Conservation (phyloP, 2,329 filamentous ascomycete species). For the Talaromyces atroroseus region DNA sequence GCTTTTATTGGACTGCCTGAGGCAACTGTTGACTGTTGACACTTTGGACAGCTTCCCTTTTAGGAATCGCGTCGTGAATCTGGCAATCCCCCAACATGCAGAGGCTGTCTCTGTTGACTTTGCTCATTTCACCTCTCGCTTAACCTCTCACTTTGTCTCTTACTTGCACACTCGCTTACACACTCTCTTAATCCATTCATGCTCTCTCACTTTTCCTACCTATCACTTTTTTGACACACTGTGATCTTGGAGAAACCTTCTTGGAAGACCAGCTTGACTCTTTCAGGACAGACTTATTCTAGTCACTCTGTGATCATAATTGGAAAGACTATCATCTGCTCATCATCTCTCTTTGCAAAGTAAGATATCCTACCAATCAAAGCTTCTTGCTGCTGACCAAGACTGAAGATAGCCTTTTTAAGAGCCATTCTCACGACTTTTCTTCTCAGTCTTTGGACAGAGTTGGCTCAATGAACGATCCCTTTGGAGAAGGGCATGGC, state of each 20-base stretch:
- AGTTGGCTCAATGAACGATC: background rate
- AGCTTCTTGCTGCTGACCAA: background rate
- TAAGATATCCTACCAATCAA: background rate
- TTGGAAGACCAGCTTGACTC: background rate
- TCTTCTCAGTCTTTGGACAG: background rate
- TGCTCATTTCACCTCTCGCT: background rate
- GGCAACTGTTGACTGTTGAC: background rate
- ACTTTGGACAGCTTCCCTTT: background rate
- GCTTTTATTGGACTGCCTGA: background rate
- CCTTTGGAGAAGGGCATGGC: background rate
- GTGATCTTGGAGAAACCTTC: background rate
- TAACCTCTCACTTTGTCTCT: background rate
- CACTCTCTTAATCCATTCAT: background rate
- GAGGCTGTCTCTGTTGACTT: background rate
- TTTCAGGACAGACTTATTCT: background rate
- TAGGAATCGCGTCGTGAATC: slow-evolving; percentile 1
- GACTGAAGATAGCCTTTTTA: background rate
- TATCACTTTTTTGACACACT: background rate
- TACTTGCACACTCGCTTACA: too few species aligned
- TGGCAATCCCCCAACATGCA: background rate
- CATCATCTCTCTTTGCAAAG: background rate
- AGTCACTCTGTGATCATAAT: background rate
- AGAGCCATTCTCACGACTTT: background rate
- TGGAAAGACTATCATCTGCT: background rate
- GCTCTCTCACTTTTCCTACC: background rate